These are phyloP conservation scores for Eragrostis curvula DNA, from an alignment of 176 grass and related monocot genomes.

Conservation along the genomic window DNA sequence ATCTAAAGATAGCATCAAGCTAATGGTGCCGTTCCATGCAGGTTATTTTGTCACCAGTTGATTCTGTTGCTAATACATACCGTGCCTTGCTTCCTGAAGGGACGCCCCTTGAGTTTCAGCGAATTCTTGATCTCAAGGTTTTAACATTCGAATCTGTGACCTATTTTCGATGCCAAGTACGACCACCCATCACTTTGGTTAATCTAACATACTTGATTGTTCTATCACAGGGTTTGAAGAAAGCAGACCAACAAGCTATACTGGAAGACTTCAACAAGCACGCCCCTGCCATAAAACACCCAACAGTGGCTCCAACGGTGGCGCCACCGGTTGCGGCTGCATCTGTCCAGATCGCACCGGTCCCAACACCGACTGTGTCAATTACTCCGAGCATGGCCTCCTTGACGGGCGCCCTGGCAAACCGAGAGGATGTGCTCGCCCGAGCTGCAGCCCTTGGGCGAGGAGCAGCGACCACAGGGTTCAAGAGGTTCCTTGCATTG, in stretches of 20 bases:
- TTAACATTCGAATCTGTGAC: slow-evolving; percentile 1
- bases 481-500: slow-evolving; percentile 97
- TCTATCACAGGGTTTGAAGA: slow-evolving; percentile 83
- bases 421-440: slow-evolving; percentile 88
- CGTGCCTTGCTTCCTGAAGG: slow-evolving; percentile 87
- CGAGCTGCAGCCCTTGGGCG: slow-evolving; percentile 92
- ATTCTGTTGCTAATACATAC: slow-evolving; percentile 97
- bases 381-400: slow-evolving; percentile 43
- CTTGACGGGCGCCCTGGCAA: slow-evolving; percentile 59
- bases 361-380: slow-evolving; percentile 41
- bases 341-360: slow-evolving; percentile 42
- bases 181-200: background rate
- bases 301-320: slow-evolving; percentile 52
- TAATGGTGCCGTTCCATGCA: slow-evolving; percentile 44
- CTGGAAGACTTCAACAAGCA: slow-evolving; percentile 98
- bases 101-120: slow-evolving; percentile 88
- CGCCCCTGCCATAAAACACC: slow-evolving; percentile 70
- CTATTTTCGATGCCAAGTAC: background rate
- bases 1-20: slow-evolving; percentile 25
- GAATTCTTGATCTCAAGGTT: slow-evolving; percentile 99
- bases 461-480: slow-evolving; percentile 89
- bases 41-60: slow-evolving; percentile 98
- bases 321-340: slow-evolving; percentile 43
- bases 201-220: slow-evolving; percentile 1
- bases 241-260: slow-evolving; percentile 92